Percentiles rank a stretch among this genome's conserved stretches.
These are phyloP conservation scores for Scleroderma bovista DNA, from an alignment of 768 basidiomycete genomes.

Conservation along the genomic window DNA sequence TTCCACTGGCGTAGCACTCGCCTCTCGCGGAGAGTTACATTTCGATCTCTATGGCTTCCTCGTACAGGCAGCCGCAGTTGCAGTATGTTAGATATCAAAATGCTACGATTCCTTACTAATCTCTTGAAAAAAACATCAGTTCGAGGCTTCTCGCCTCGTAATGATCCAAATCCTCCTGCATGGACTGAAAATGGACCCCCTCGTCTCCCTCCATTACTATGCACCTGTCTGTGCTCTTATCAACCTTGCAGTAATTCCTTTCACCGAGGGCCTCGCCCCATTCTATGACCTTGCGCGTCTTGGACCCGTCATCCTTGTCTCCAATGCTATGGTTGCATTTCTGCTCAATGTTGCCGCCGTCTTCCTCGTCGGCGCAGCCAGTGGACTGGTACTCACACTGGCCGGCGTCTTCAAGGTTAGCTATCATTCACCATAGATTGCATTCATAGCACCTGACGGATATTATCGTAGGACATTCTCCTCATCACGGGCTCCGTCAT, in stretches of 20 bases:
- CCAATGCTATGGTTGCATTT: conserved; percentile 87
- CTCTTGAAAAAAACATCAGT: too few relatives aligned
- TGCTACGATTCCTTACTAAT: neutral
- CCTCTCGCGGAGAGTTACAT: conserved; percentile 81
- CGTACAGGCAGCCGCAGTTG: conserved; percentile 82
- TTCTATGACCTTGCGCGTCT: conserved; percentile 66
- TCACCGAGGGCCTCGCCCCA: conserved; percentile 88
- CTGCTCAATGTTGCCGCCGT: conserved; percentile 89
- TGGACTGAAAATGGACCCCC: conserved; percentile 95
- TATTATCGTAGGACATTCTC: conserved; percentile 67
- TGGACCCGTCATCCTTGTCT: conserved; percentile 66
- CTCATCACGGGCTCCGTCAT: conserved; percentile 89
- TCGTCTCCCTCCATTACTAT: conserved; percentile 93
- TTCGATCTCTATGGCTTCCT: conserved; percentile 88
- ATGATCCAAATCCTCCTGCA: conserved; percentile 95
- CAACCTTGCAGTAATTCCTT: conserved; percentile 80
- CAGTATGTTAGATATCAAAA: conserved; percentile 33
- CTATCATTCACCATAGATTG: neutral
- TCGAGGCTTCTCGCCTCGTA: conserved; percentile 90
- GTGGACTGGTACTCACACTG: conserved; percentile 84
- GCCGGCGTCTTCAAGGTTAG: conserved; percentile 89
- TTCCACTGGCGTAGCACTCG: conserved; percentile 82
- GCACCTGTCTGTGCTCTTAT: conserved; percentile 92
- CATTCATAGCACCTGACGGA: neutral
- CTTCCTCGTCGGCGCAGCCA: conserved; percentile 85